A percentile compares a stretch with the other conserved stretches of the same genome.
These are phyloP conservation scores for Aspergillus bertholletiae DNA, from an alignment of 495 filamentous ascomycete genomes.

Conservation along the genomic window DNA sequence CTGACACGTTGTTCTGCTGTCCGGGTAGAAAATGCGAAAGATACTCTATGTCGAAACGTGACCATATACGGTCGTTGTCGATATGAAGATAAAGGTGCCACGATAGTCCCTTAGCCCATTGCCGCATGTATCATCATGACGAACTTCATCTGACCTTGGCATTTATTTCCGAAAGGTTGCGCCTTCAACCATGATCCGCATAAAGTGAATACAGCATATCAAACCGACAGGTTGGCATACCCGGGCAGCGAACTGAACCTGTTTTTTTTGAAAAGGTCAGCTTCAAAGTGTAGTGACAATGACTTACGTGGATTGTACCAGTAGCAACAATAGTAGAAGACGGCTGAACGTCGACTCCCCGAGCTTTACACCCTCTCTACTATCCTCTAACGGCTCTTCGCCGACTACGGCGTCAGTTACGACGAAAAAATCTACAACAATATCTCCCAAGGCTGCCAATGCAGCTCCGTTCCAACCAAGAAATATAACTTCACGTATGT, in stretches of 20 bases:
- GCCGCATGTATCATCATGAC: not conserved
- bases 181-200: slow-evolving; percentile 84
- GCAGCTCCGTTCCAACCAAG: slow-evolving; percentile 90
- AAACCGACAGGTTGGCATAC: slow-evolving; percentile 54
- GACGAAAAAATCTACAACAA: slow-evolving; percentile 59
- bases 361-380: slow-evolving; percentile 77
- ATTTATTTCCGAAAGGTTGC: slow-evolving; percentile 54
- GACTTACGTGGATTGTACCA: slow-evolving; percentile 9
- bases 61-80: slow-evolving; percentile 92
- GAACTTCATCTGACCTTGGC: slow-evolving; percentile 25
- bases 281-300: not conserved
- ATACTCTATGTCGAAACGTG: slow-evolving; percentile 89
- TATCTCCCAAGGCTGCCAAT: slow-evolving; percentile 83
- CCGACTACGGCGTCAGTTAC: slow-evolving; percentile 28
- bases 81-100: slow-evolving; percentile 75
- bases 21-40: slow-evolving; percentile 64
- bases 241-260: not conserved
- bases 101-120: slow-evolving; percentile 2
- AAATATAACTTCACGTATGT: slow-evolving; percentile 40
- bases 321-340: slow-evolving; percentile 65
- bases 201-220: slow-evolving; percentile 49
- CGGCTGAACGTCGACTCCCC: slow-evolving; percentile 93
- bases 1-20: slow-evolving; percentile 8
- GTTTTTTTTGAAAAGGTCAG: not conserved
- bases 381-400: slow-evolving; percentile 45